Conservation (phyloP, 495 filamentous ascomycete genomes). For the Aspergillus avenaceus region DNA sequence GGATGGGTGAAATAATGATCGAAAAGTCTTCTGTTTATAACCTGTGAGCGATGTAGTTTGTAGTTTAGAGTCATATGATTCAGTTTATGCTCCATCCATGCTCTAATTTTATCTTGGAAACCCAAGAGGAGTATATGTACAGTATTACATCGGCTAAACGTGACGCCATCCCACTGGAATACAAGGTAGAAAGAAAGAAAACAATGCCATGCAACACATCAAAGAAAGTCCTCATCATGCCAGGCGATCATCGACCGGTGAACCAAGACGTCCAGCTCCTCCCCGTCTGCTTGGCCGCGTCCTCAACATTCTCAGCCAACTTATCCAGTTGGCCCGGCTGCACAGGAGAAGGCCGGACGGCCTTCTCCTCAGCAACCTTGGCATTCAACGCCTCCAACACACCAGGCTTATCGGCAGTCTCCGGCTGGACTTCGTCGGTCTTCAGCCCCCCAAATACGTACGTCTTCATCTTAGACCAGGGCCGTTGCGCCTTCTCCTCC, state of each 20-base stretch:
- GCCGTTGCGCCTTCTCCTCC: conserved; percentile 39
- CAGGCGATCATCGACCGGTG: conserved; percentile 29
- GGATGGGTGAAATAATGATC: neutral
- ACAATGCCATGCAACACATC: conserved; percentile 18
- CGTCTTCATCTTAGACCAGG: conserved; percentile 41
- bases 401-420: conserved; percentile 25
- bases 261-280: conserved; percentile 45
- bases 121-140: conserved; percentile 14
- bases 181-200: conserved; percentile 15
- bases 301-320: conserved; percentile 39
- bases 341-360: conserved; percentile 13
- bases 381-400: conserved; percentile 39
- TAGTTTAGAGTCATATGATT: neutral
- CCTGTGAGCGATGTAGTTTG: neutral
- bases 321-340: conserved; percentile 37
- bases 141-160: conserved; percentile 20
- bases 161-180: conserved; percentile 18
- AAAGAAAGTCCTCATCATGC: neutral
- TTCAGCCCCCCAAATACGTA: conserved; percentile 46
- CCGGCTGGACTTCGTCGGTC: no score
- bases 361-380: conserved; percentile 22
- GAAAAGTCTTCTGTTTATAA: neutral
- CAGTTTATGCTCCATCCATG: neutral
- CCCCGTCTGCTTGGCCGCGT: conserved; percentile 32
- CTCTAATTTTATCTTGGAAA: conserved; percentile 1